These are phyloP conservation scores for Tilletia setariae DNA, from an alignment of 1,284 basidiomycete genomes.

Conservation along the genomic window DNA sequence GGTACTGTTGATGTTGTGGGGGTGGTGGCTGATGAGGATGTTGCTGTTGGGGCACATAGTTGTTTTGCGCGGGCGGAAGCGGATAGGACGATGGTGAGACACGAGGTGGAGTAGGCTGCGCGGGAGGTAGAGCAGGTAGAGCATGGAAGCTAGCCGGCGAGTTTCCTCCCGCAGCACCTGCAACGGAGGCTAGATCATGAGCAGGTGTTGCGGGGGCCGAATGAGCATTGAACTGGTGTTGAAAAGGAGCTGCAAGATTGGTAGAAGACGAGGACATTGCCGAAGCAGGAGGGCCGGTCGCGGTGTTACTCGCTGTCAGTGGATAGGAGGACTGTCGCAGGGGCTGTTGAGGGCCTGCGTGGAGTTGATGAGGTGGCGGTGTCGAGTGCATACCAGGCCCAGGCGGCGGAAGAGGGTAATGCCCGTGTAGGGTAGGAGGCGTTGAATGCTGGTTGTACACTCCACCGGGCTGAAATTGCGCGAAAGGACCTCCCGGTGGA, in stretches of 20 bases:
- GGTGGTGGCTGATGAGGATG: conserved; percentile 2
- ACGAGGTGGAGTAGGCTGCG: neutral
- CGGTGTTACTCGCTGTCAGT: neutral
- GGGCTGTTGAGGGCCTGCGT: conserved; percentile 19
- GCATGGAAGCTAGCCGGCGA: conserved; percentile 5
- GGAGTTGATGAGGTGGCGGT: neutral
- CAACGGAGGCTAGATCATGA: neutral
- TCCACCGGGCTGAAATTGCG: conserved; percentile 22
- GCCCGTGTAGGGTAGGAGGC: conserved; percentile 15
- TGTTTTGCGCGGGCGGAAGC: no score
- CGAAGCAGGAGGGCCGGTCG: neutral
- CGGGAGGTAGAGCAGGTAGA: neutral
- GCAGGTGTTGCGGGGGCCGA: neutral
- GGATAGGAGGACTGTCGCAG: conserved; percentile 5
- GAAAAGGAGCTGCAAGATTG: neutral
- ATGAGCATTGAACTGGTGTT: neutral
- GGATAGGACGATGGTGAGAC: no score
- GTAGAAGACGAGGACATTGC: neutral
- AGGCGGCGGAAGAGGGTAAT: conserved; percentile 12
- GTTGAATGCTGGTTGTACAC: conserved; percentile 17
- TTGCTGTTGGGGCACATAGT: neutral
- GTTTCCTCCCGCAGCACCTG: neutral
- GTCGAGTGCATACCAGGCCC: neutral
- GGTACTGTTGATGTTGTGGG: neutral
- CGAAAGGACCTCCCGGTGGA: conserved; percentile 21